Conservation (phyloP, 2,329 filamentous ascomycete species). For the Fusarium sp. region DNA sequence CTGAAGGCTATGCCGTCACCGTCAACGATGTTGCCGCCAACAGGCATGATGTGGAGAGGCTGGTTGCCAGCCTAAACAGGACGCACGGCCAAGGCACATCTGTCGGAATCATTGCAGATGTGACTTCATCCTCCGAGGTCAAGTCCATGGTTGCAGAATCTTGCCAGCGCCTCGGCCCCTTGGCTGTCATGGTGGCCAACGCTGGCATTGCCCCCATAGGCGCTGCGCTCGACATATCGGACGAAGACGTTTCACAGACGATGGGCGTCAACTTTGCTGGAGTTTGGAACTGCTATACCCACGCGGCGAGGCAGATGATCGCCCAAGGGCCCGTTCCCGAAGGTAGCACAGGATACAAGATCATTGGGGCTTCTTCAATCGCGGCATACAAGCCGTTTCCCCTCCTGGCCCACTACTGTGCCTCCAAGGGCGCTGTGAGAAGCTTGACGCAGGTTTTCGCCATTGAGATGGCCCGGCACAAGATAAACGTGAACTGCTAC, state of each 20-base stretch:
- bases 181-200: too few relatives aligned
- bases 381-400: slow-evolving; percentile 70
- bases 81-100: too few relatives aligned
- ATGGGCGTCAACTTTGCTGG: slow-evolving; percentile 74
- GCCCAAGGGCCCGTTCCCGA: slow-evolving; percentile 60
- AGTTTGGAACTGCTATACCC: slow-evolving; percentile 72
- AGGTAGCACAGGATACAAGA: slow-evolving; percentile 47
- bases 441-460: slow-evolving; percentile 74
- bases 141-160: too few relatives aligned
- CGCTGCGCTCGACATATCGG: too few relatives aligned
- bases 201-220: too few relatives aligned
- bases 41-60: too few relatives aligned
- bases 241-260: slow-evolving; percentile 49
- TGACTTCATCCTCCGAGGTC: too few relatives aligned
- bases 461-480: slow-evolving; percentile 71
- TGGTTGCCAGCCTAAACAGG: too few relatives aligned
- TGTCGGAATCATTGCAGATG: too few relatives aligned
- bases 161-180: too few relatives aligned
- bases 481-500: slow-evolving; percentile 75
- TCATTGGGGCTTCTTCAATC: slow-evolving; percentile 64
- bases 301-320: slow-evolving; percentile 73
- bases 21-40: slow-evolving; percentile 52
- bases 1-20: slow-evolving; percentile 73
- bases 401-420: slow-evolving; percentile 70
- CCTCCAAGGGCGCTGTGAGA: slow-evolving; percentile 74